Conservation (phyloP, 129 eudicot species). For the Flaveria trinervia region DNA sequence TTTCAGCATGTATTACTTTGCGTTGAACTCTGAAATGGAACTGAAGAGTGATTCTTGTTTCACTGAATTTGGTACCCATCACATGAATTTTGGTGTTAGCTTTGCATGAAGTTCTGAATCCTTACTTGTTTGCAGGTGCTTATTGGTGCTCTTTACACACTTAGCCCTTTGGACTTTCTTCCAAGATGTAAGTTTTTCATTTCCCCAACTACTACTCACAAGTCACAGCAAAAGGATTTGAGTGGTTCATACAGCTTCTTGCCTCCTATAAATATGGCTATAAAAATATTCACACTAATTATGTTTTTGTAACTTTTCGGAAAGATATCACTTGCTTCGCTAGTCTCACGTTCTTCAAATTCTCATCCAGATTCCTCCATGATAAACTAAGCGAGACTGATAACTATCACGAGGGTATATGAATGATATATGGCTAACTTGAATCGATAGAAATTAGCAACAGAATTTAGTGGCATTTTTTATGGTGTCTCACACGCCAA, state of each 20-base stretch:
- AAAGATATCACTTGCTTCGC: too few species aligned
- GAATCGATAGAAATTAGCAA: neutral
- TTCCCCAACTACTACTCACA: constrained; percentile 11
- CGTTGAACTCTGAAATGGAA: neutral
- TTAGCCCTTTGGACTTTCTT: constrained; percentile 59
- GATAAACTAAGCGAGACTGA: constrained; percentile 5
- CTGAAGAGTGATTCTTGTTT: neutral
- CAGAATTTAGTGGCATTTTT: too few species aligned
- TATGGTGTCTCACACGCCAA: too few species aligned
- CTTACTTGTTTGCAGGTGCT: constrained; percentile 48
- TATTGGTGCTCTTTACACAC: constrained; percentile 55
- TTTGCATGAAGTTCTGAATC: constrained; percentile 14
- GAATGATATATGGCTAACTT: neutral
- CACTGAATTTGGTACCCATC: neutral
- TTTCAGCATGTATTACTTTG: neutral
- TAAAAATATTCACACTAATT: too few species aligned
- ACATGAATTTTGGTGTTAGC: neutral
- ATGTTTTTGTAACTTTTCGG: too few species aligned
- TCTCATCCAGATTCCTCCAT: neutral
- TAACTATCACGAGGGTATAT: neutral
- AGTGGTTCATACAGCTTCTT: too few species aligned
- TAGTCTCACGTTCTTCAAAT: neutral
- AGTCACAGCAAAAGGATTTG: too few species aligned
- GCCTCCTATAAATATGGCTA: too few species aligned
- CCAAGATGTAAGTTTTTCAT: constrained; percentile 52